phyloP scores from a whole-genome alignment of 1,139 yeast genomes.

The Scheffersomyces segobiensis region DNA sequence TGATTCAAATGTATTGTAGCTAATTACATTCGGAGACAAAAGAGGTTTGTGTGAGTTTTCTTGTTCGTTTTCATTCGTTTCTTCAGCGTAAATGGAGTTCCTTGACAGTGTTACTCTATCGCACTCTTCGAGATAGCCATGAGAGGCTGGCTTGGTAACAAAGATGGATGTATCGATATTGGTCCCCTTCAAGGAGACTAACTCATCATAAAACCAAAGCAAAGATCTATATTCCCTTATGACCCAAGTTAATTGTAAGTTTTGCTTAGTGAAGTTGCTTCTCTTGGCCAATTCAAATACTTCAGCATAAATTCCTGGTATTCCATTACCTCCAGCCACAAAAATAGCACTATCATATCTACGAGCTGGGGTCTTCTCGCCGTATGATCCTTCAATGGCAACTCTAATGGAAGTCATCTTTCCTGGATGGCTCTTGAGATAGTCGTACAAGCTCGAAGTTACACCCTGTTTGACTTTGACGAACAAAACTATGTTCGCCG shows the following conservation, averaged over 20 bases:
- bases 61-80: neutral
- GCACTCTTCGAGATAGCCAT: slow-evolving; percentile 7
- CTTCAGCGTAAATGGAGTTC: neutral
- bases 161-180: slow-evolving; percentile 17
- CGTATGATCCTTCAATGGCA: slow-evolving; percentile 26
- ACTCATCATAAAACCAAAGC: slow-evolving; percentile 22
- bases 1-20: neutral
- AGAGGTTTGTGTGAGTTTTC: neutral
- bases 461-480: slow-evolving; percentile 50
- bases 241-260: slow-evolving; percentile 21
- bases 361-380: slow-evolving; percentile 18
- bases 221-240: slow-evolving; percentile 17
- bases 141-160: slow-evolving; percentile 14
- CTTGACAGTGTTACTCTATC: neutral
- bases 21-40: neutral
- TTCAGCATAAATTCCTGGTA: slow-evolving; percentile 26
- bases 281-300: slow-evolving; percentile 10
- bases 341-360: slow-evolving; percentile 21
- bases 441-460: slow-evolving; percentile 33
- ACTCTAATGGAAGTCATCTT: slow-evolving; percentile 18
- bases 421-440: slow-evolving; percentile 21
- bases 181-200: slow-evolving; percentile 12
- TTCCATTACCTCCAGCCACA: slow-evolving; percentile 30
- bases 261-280: slow-evolving; percentile 9
- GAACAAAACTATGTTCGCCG: slow-evolving; percentile 38